A percentile compares a stretch with the other conserved stretches of the same genome.
These are phyloP conservation scores for Colletotrichum theobromicola DNA, from an alignment of 2,329 filamentous ascomycete species.

Conservation along the genomic window DNA sequence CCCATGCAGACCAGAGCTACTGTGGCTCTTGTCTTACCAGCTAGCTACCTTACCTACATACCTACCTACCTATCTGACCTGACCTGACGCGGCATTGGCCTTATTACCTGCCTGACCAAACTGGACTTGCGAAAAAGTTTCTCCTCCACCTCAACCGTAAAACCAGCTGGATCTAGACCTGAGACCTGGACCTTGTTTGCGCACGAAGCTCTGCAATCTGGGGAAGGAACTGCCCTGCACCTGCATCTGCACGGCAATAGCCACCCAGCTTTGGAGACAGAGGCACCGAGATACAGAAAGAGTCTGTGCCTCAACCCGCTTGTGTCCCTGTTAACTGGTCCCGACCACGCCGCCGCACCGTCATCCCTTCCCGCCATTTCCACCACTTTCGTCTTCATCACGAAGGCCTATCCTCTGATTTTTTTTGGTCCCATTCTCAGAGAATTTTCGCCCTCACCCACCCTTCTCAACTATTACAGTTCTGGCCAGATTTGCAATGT, in stretches of 20 bases:
- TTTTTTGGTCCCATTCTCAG: background rate
- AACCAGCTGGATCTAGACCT: background rate
- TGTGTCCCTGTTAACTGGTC: background rate
- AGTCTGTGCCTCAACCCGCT: background rate
- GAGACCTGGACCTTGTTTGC: background rate
- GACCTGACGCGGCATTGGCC: background rate
- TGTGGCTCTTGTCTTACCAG: background rate
- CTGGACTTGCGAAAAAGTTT: background rate
- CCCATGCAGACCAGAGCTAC: background rate
- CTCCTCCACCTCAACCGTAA: background rate
- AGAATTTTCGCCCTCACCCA: background rate
- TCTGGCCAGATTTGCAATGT: background rate
- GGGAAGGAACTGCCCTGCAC: slow-evolving; percentile 17
- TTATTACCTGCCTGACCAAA: background rate
- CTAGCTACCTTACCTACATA: background rate
- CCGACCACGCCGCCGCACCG: background rate
- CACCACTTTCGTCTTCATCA: slow-evolving; percentile 3
- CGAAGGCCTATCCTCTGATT: background rate
- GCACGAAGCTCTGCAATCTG: slow-evolving; percentile 11
- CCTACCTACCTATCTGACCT: background rate
- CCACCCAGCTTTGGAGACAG: background rate
- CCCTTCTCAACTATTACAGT: background rate
- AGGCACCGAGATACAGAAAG: background rate
- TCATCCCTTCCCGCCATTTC: slow-evolving; percentile 11
- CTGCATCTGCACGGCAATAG: background rate